Evolutionary conservation across 768 basidiomycete species (phyloP).

Genomic region (Mycena maculata): DNA sequence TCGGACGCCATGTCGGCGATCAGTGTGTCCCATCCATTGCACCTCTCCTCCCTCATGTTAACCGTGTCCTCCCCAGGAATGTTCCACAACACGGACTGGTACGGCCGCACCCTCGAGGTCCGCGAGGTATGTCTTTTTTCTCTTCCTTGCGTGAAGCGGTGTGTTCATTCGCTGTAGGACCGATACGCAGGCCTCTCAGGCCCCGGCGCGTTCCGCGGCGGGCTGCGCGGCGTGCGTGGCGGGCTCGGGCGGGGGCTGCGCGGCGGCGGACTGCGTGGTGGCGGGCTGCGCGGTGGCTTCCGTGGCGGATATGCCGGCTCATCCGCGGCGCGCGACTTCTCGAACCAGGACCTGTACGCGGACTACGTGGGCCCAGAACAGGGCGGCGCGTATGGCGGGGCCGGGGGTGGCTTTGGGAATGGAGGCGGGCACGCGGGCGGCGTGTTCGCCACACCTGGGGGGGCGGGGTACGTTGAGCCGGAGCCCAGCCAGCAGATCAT

Average conservation of each 20-base stretch:
- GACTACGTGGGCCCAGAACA: slow-evolving; percentile 93
- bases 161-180: too few relatives aligned
- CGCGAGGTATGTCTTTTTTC: slow-evolving; percentile 73
- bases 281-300: slow-evolving; percentile 52
- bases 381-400: slow-evolving; percentile 53
- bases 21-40: slow-evolving; percentile 61
- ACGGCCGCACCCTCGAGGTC: slow-evolving; percentile 94
- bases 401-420: slow-evolving; percentile 45
- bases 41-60: background rate
- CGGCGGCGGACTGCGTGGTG: slow-evolving; percentile 54
- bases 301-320: slow-evolving; percentile 53
- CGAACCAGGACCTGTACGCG: slow-evolving; percentile 90
- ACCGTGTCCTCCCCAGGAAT: slow-evolving; percentile 76
- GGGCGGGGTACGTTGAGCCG: slow-evolving; percentile 61
- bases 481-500: slow-evolving; percentile 98
- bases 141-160: too few relatives aligned
- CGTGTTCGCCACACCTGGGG: slow-evolving; percentile 46
- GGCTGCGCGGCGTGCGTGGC: slow-evolving; percentile 65
- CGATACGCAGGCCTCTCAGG: slow-evolving; percentile 90
- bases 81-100: slow-evolving; percentile 99
- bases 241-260: slow-evolving; percentile 48
- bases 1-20: slow-evolving; percentile 94
- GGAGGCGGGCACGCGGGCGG: slow-evolving; percentile 45
- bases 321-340: slow-evolving; percentile 78
- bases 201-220: slow-evolving; percentile 65